Percentiles rank a stretch among this genome's conserved stretches.
These are phyloP conservation scores for Avicennia marina DNA, from an alignment of 257 asterid species.

Conservation along the genomic window DNA sequence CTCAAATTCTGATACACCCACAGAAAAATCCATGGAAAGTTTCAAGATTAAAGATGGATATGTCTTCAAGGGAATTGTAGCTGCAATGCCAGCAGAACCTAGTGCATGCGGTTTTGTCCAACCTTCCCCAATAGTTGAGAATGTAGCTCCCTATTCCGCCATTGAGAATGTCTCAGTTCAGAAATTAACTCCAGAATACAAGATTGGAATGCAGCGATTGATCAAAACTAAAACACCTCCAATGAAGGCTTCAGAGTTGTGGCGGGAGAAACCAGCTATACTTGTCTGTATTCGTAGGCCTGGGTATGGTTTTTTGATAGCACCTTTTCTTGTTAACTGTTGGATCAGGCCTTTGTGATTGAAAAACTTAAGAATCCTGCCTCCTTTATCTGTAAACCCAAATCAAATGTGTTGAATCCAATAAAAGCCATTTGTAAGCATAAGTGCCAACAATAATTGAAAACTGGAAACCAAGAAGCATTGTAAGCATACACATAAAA, in stretches of 20 bases:
- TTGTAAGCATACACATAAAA: too few relatives aligned
- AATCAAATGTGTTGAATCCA: too few relatives aligned
- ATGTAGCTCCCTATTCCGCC: slow-evolving; percentile 62
- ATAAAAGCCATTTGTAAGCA: too few relatives aligned
- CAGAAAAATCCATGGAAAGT: slow-evolving; percentile 63
- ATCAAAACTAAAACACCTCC: slow-evolving; percentile 62
- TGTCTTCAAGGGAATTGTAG: slow-evolving; percentile 66
- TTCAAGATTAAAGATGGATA: slow-evolving; percentile 64
- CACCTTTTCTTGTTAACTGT: neutral
- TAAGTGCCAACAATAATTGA: too few relatives aligned
- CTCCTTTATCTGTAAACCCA: too few relatives aligned
- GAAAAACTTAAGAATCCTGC: too few relatives aligned
- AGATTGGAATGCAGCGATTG: slow-evolving; percentile 64
- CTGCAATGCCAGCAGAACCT: slow-evolving; percentile 66
- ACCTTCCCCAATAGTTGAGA: slow-evolving; percentile 55
- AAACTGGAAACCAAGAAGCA: too few relatives aligned
- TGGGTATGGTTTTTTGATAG: slow-evolving; percentile 41
- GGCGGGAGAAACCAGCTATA: slow-evolving; percentile 71
- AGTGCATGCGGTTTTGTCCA: slow-evolving; percentile 74
- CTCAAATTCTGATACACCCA: slow-evolving; percentile 23
- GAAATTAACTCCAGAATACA: slow-evolving; percentile 64
- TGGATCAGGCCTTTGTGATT: too few relatives aligned
- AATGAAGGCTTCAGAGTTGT: slow-evolving; percentile 67
- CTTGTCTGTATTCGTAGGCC: slow-evolving; percentile 84
- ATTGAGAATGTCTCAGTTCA: slow-evolving; percentile 63